Evolutionary conservation across 2,329 filamentous ascomycete species (phyloP).

Genomic region (Penicillium brasilianum): DNA sequence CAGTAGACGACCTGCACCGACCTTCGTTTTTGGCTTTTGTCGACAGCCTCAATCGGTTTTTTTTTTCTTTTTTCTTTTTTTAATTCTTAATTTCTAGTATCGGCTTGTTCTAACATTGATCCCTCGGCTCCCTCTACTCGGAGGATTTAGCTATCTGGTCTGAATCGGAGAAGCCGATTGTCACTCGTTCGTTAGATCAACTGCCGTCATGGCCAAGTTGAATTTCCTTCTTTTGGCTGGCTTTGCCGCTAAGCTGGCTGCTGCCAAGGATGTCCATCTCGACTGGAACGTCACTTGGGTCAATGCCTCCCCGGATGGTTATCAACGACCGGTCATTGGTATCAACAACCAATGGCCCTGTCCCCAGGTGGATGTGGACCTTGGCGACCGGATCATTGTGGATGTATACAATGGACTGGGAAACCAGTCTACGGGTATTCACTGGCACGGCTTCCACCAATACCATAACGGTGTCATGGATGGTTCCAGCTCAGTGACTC

Average conservation of each 20-base stretch:
- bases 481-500: slow-evolving; percentile 67
- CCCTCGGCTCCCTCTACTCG: slow-evolving; percentile 16
- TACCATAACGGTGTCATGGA: slow-evolving; percentile 74
- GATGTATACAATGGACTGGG: slow-evolving; percentile 48
- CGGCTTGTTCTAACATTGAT: slow-evolving; percentile 13
- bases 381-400: slow-evolving; percentile 46
- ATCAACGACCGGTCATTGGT: slow-evolving; percentile 69
- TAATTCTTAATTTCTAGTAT: slow-evolving; percentile 14
- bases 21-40: slow-evolving; percentile 15
- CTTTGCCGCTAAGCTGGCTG: slow-evolving; percentile 24
- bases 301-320: slow-evolving; percentile 71
- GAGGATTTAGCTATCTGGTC: slow-evolving; percentile 25
- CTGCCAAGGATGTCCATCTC: slow-evolving; percentile 31
- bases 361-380: slow-evolving; percentile 57
- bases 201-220: slow-evolving; percentile 24
- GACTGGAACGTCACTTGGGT: slow-evolving; percentile 73
- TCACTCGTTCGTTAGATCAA: slow-evolving; percentile 23
- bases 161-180: slow-evolving; percentile 16
- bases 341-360: slow-evolving; percentile 80
- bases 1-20: slow-evolving; percentile 18
- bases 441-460: slow-evolving; percentile 74
- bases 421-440: slow-evolving; percentile 46
- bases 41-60: slow-evolving; percentile 19
- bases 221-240: slow-evolving; percentile 27
- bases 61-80: not conserved